Base-by-base conservation (phyloP, 495 filamentous ascomycete genomes). In the Haplographium delicatum region DNA sequence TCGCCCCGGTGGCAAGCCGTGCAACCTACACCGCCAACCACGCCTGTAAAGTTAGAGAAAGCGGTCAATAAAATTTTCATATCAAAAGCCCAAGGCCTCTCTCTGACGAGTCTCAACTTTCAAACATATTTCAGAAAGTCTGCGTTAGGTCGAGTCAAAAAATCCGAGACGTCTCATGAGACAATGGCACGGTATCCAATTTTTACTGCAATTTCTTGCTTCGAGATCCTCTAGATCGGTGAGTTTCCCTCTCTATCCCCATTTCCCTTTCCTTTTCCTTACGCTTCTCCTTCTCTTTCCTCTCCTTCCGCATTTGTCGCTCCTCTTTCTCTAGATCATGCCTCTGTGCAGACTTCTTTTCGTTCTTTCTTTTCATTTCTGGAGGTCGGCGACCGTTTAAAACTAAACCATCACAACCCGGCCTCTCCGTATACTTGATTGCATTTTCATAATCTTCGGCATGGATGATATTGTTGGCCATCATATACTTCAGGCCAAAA, bases 271-370 rank as follows among this genome's bases (percentile, higher is more conserved):
- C 39, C 9, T 26, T 43, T 43, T 1, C 20, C 22, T 6, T 43
- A 24, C 20, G 24, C 23, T 18, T 43, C 0, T 11, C 22, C 8
- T 43, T 43, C 20, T n/a, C 23, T 18, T 34, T 48, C 33, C n/a
- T 35, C 18, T 53, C 28, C 19, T 38, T 54, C 11, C 37, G 40
- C 26, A 35, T 43, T 28, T 54, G 53, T 16, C 52, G 45, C 0
- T 60, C 51, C 4, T 62, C 59, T 34, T 48, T 59, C 4, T 43
- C 25, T 20, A 45, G 24, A 44, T 65, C 55, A 43, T 56, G 24
- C 25, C 4, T 19, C 27, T 54, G 39, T 44, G 50, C 45, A 8
- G 16, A 10, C 0, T 13, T 30, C 34, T 6, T 24, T 5, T 44
- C 37, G 16, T 39, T 11, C 27, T 18, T 56, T 7, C 26, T 28